Base-by-base conservation (phyloP, 2,329 filamentous ascomycete genomes). In the Elsinoe perseae region DNA sequence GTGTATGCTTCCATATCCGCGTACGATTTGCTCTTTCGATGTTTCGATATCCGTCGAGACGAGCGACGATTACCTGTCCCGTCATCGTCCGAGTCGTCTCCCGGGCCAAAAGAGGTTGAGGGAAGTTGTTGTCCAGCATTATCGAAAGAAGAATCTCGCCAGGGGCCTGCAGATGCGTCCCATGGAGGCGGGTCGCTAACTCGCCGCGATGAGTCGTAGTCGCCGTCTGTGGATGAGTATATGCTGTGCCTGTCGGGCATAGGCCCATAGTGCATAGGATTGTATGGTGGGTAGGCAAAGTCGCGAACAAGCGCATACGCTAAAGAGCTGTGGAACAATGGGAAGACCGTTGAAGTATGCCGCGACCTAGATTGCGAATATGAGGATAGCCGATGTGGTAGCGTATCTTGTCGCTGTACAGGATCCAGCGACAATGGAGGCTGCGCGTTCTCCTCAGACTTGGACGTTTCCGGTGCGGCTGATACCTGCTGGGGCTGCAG, bases 241-340 rank as follows among this genome's bases (percentile, higher is more conserved):
- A 30, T 52, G 20, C 52, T 57, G 43, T 25, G 28, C 36, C 82
- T 77, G 63, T 90, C 86, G 34, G 86, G 85, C 14, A 89, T 85
- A n/a, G 92, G 87, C 1, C 93, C 93, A 77, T 95, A 95, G 75
- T 97, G 93, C 71, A 96, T 79, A 42, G 89, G 90, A 70, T 97
- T 88, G 56, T 80, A 79, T 23, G 81, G 69, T 28, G 89, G 83
- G 69, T 97, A 98, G 63, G 93, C 93, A 73, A 97, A 98, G 77
- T 98, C 93, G 66, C 93, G 86, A 62, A 98, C 91, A 43, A 89
- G 78, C n/a, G 90, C 84, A 70, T 96, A 96, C 5, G 87, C 73
- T 16, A 96, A 80, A 68, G 84, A 95, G 58, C 90, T 93, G 64
- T 89, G 86, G 71, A 89, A 93, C 65, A 86, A 77, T 14, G 89